Evolutionary conservation across 768 basidiomycete species (phyloP).

Genomic region (Boletellus ananiceps): DNA sequence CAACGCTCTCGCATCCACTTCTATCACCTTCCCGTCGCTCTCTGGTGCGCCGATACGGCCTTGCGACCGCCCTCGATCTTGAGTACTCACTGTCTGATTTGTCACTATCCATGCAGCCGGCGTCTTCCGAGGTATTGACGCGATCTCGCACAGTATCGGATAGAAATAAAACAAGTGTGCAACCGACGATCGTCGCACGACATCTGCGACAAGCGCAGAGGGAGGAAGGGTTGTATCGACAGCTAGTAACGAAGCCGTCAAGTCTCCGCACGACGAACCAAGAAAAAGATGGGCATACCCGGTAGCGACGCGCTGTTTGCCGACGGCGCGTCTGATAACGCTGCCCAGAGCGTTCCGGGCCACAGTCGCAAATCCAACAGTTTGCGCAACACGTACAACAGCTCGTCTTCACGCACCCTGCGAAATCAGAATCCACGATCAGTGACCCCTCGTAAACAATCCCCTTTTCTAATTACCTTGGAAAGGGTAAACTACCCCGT

Average conservation of each 20-base stretch:
- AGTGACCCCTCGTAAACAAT: not conserved
- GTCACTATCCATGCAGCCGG: constrained; percentile 61
- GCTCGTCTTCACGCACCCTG: constrained; percentile 84
- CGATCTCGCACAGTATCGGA: constrained; percentile 71
- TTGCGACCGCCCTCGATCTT: constrained; percentile 10
- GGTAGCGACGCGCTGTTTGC: constrained; percentile 52
- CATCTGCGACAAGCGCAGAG: constrained; percentile 58
- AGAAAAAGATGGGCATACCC: constrained; percentile 35
- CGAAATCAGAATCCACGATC: not conserved
- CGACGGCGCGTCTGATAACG: constrained; percentile 61
- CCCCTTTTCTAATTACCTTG: constrained; percentile 46
- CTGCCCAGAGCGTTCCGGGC: constrained; percentile 74
- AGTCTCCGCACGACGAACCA: not conserved
- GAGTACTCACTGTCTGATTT: constrained; percentile 4
- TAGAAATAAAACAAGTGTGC: constrained; percentile 92
- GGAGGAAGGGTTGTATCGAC: constrained; percentile 46
- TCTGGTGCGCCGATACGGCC: constrained; percentile 23
- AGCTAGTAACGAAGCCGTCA: constrained; percentile 15
- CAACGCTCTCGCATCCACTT: constrained; percentile 62
- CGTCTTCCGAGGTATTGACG: constrained; percentile 61
- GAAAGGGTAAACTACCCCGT: constrained; percentile 85
- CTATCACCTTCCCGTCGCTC: constrained; percentile 28
- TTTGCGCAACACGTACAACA: constrained; percentile 78
- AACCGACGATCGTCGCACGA: constrained; percentile 66
- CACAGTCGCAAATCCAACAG: constrained; percentile 69